A percentile compares a stretch with the other conserved stretches of the same genome.
These are phyloP conservation scores for Barnettozyma salicaria DNA, from an alignment of 805 yeast genomes.

Conservation along the genomic window DNA sequence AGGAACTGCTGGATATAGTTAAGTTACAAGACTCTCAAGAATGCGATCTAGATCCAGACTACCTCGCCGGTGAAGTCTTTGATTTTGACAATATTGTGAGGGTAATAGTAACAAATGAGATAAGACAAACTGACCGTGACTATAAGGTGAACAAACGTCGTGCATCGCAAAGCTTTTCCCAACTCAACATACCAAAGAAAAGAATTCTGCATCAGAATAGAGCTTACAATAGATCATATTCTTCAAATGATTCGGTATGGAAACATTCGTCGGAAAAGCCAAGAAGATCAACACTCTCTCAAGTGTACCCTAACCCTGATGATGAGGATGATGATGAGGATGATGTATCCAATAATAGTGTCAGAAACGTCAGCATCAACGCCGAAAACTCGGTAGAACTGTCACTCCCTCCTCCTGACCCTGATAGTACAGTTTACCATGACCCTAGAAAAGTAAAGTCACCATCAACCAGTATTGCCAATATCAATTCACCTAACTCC, in stretches of 20 bases:
- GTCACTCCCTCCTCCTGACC: conserved; percentile 26
- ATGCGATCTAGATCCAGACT: conserved; percentile 81
- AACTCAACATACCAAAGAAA: conserved; percentile 25
- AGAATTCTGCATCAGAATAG: conserved; percentile 8
- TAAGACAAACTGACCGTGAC: conserved; percentile 21
- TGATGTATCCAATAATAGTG: conserved; percentile 12
- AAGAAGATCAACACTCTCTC: conserved; percentile 36
- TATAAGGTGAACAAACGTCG: conserved; percentile 18
- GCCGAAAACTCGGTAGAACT: conserved; percentile 31
- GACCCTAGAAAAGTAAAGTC: conserved; percentile 23
- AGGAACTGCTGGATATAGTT: conserved; percentile 47
- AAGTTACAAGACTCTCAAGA: conserved; percentile 59
- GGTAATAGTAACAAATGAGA: conserved; percentile 38
- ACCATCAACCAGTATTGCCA: conserved; percentile 17
- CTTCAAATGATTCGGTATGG: conserved; percentile 14
- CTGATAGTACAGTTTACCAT: conserved; percentile 14
- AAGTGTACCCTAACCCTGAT: conserved; percentile 29
- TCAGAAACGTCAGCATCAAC: conserved; percentile 26
- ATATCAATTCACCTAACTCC: conserved; percentile 18
- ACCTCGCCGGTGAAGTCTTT: conserved; percentile 58
- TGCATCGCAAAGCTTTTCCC: conserved; percentile 20
- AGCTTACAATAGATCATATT: conserved; percentile 3
- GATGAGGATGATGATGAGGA: conserved; percentile 18
- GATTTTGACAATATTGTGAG: conserved; percentile 41
- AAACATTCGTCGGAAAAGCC: conserved; percentile 9